These are phyloP conservation scores for Tilletia horrida DNA, from an alignment of 1,284 basidiomycete genomes.

Conservation along the genomic window DNA sequence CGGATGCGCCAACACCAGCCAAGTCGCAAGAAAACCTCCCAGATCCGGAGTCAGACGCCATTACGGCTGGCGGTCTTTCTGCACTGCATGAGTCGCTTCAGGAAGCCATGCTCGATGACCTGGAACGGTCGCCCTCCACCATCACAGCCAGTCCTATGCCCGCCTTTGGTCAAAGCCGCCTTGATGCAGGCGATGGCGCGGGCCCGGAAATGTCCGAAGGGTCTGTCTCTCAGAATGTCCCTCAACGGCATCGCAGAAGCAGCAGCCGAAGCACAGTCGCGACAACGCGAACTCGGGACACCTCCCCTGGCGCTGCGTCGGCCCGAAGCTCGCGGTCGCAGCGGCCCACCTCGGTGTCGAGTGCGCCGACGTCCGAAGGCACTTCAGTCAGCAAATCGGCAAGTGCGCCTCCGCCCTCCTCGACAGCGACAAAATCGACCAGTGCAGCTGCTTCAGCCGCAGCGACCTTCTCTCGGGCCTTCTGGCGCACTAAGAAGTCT, in stretches of 20 bases:
- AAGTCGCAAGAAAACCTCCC: slow-evolving; percentile 12
- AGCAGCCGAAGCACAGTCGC: slow-evolving; percentile 1
- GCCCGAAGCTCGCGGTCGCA: slow-evolving; percentile 13
- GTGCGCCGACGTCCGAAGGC: slow-evolving; percentile 13
- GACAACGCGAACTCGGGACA: slow-evolving; percentile 6
- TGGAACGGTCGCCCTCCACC: slow-evolving; percentile 23
- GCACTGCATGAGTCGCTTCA: slow-evolving; percentile 40
- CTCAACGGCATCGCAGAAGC: background rate
- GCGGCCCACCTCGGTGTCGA: slow-evolving; percentile 16
- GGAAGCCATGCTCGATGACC: slow-evolving; percentile 48
- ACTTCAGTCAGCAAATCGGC: background rate
- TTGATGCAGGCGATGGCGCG: background rate
- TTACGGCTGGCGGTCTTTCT: slow-evolving; percentile 8
- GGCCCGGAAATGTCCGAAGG: background rate
- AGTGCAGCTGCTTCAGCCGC: slow-evolving; percentile 19
- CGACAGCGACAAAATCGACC: slow-evolving; percentile 15
- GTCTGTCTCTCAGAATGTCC: background rate
- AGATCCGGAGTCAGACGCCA: slow-evolving; percentile 1
- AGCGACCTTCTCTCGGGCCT: slow-evolving; percentile 34
- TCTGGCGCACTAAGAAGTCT: slow-evolving; percentile 15
- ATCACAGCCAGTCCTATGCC: background rate
- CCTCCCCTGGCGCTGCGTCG: background rate
- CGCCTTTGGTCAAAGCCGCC: background rate
- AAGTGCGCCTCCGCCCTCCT: slow-evolving; percentile 8
- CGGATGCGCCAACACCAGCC: slow-evolving; percentile 16